Conservation (phyloP, 768 basidiomycete genomes). For the Phanerochaete sordida region DNA sequence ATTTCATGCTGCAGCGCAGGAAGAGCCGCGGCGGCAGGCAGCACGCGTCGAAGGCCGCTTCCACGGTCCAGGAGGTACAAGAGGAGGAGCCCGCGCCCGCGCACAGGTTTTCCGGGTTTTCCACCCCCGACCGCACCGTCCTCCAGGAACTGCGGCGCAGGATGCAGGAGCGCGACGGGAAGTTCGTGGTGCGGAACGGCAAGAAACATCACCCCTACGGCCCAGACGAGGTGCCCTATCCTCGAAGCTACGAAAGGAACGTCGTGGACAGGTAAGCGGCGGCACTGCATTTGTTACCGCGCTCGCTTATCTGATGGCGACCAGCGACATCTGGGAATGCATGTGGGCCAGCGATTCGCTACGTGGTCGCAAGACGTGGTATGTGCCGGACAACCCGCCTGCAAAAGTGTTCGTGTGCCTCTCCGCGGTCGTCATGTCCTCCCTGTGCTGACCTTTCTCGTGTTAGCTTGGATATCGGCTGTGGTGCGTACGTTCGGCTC, state of each 20-base stretch:
- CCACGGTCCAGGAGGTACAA: neutral
- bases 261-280: conserved; percentile 63
- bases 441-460: neutral
- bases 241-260: conserved; percentile 59
- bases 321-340: conserved; percentile 69
- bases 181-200: conserved; percentile 48
- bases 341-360: conserved; percentile 33
- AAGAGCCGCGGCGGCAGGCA: conserved; percentile 8
- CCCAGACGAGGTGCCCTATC: conserved; percentile 58
- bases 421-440: neutral
- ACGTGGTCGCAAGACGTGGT: conserved; percentile 59
- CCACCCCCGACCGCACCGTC: conserved; percentile 60
- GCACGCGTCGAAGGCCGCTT: neutral
- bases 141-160: conserved; percentile 52
- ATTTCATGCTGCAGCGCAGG: conserved; percentile 8
- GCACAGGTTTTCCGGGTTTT: conserved; percentile 53
- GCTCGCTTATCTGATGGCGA: conserved; percentile 1
- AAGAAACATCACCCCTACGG: conserved; percentile 56
- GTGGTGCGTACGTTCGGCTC: conserved; percentile 50
- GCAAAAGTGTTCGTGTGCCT: conserved; percentile 52
- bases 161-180: conserved; percentile 48
- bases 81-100: conserved; percentile 4
- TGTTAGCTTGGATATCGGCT: conserved; percentile 64
- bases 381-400: conserved; percentile 58
- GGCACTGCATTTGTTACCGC: conserved; percentile 3